Base-by-base conservation (phyloP, 2,329 filamentous ascomycete species). In the Arthrobotrys iridis region DNA sequence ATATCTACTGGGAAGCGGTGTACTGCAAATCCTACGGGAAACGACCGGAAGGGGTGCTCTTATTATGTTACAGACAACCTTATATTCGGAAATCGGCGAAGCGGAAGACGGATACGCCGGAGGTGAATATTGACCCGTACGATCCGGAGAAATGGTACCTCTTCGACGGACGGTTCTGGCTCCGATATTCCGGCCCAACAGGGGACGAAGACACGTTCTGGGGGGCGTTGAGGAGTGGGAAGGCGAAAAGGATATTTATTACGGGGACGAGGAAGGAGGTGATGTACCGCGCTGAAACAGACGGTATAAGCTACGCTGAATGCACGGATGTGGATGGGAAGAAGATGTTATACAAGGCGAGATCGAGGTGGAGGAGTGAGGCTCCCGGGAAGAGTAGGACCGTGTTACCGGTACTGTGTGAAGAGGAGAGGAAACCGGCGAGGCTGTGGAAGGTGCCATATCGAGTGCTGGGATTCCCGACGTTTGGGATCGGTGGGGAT, bases 371-470 rank as follows among this genome's bases (percentile, higher is more conserved):
- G 7, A 75, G 68, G 15, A 13, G 18, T 2, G 57, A 68, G 3
- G 71, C 71, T 30, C 71, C 71, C 10, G 71, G 71, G 71, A 75
- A 75, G 63, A 62, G 63, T 48, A 55, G 33, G 33, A 48, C 37
- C 5, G 63, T 68, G 33, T 15, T 75, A n/a, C 71, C 71, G 2
- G 71, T 75, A 4, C 10, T 75, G 13, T 75, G 71, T 30, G 57
- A 68, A 22, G 46, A 68, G 11, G n/a, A n/a, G 6, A 58, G 30
- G 41, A 18, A 18, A 13, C n/a, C 35, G 18, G 22, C 28, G 45
- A 75, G 48, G 40, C 4, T 13, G 46, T 75, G 63, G 71, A 57
- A 57, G 57, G 57, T 63, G n/a, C 71, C 71, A 13, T 68, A 68
- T 43, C 4, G 4, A 2, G 46, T 46, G 0, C 24, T 68, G 0